Percentiles rank a stretch among this genome's conserved stretches.
These are phyloP conservation scores for Prunus campanulata DNA, from an alignment of 306 rosid genomes.

Conservation along the genomic window DNA sequence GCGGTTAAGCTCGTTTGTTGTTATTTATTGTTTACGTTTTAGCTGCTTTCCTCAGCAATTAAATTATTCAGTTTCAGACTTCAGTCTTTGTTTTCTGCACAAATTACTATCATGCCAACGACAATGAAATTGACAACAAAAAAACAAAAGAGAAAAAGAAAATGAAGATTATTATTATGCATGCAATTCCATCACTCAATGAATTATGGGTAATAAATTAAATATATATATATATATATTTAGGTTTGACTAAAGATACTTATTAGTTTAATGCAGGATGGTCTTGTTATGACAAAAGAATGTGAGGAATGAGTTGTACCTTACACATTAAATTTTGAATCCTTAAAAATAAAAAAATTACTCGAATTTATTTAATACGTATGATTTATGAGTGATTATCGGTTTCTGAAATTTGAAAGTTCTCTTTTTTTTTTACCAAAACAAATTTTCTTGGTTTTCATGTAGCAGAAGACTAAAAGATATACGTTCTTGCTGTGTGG, in stretches of 20 bases:
- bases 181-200: neutral
- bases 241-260: neutral
- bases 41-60: neutral
- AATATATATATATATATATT: neutral
- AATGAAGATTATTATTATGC: neutral
- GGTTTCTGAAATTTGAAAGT: neutral
- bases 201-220: neutral
- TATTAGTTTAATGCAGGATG: neutral
- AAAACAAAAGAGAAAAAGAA: neutral
- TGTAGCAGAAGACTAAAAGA: no score
- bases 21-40: neutral
- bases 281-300: no score
- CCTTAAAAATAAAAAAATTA: no score
- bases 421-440: neutral
- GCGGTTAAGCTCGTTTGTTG: neutral
- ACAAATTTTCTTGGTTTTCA: neutral
- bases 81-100: neutral
- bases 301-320: no score
- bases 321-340: neutral
- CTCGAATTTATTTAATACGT: neutral
- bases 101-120: neutral
- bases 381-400: neutral
- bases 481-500: no score
- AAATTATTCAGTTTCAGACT: neutral
- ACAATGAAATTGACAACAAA: neutral